phyloP scores from a whole-genome alignment of 805 yeast species.

The Candida tibetensis region DNA sequence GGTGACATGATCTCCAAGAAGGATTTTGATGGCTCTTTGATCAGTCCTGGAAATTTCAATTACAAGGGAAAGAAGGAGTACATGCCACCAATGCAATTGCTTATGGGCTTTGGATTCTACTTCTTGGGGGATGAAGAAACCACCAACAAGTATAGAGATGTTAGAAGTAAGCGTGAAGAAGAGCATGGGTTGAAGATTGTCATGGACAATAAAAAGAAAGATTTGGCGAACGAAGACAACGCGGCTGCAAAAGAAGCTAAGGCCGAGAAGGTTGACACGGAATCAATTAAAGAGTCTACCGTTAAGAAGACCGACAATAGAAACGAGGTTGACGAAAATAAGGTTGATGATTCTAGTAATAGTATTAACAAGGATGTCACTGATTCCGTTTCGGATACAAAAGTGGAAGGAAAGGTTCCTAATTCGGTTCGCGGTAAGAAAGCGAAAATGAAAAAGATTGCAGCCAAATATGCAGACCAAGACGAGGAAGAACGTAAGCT shows the following conservation, averaged over 20 bases:
- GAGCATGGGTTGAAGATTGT: conserved; percentile 38
- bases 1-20: conserved; percentile 68
- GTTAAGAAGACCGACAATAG: background rate
- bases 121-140: conserved; percentile 67
- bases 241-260: background rate
- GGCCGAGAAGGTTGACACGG: background rate
- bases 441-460: conserved; percentile 78
- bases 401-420: conserved; percentile 8
- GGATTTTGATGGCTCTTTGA: conserved; percentile 56
- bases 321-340: background rate
- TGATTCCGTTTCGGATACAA: background rate
- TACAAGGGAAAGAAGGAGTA: conserved; percentile 53
- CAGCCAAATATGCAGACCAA: conserved; percentile 81
- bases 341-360: conserved; percentile 12
- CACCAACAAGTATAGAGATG: conserved; percentile 28
- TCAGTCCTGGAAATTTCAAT: conserved; percentile 62
- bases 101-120: conserved; percentile 84
- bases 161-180: conserved; percentile 30
- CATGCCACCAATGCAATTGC: conserved; percentile 78
- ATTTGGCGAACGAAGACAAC: conserved; percentile 22
- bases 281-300: background rate
- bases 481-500: conserved; percentile 81
- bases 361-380: conserved; percentile 11
- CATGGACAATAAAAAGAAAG: conserved; percentile 36
- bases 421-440: conserved; percentile 75